phyloP scores from a whole-genome alignment of 2,329 filamentous ascomycete genomes.

The Epichloe gansuensis region DNA sequence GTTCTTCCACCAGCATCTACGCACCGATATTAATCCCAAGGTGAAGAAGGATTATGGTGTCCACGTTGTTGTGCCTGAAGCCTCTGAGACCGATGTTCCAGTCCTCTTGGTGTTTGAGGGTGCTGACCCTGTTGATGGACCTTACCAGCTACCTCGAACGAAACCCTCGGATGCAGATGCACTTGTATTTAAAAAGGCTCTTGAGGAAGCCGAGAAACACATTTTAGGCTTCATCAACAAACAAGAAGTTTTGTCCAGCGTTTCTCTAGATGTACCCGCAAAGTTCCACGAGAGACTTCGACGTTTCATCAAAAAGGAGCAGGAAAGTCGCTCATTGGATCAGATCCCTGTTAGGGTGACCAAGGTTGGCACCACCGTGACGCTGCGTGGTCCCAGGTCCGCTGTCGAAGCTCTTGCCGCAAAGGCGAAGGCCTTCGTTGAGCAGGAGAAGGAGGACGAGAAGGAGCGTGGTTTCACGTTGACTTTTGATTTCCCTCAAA shows the following conservation, averaged over 20 bases:
- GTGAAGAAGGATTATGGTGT: constrained; percentile 61
- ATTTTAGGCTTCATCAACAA: constrained; percentile 45
- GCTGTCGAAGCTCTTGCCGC: constrained; percentile 58
- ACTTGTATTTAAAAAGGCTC: constrained; percentile 39
- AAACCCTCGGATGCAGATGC: constrained; percentile 40
- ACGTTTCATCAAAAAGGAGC: constrained; percentile 53
- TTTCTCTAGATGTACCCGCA: constrained; percentile 43
- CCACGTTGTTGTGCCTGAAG: constrained; percentile 58
- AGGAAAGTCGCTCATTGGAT: constrained; percentile 41
- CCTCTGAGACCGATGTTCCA: constrained; percentile 44
- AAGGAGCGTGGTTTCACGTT: constrained; percentile 82
- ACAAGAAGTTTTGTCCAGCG: constrained; percentile 42
- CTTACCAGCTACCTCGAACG: constrained; percentile 43
- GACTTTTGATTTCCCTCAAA: constrained; percentile 87
- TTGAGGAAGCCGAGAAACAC: constrained; percentile 44
- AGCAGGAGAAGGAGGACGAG: constrained; percentile 83
- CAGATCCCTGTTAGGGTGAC: constrained; percentile 50
- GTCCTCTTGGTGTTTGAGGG: constrained; percentile 68
- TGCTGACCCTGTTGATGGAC: constrained; percentile 30
- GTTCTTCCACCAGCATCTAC: constrained; percentile 67
- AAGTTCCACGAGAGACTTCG: constrained; percentile 54
- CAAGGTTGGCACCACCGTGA: constrained; percentile 48
- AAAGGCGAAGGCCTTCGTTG: constrained; percentile 69
- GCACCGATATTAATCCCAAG: constrained; percentile 48
- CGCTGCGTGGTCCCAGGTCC: constrained; percentile 63